phyloP scores from a whole-genome alignment of 2,329 filamentous ascomycete species.

The Monosporascus sp. region DNA sequence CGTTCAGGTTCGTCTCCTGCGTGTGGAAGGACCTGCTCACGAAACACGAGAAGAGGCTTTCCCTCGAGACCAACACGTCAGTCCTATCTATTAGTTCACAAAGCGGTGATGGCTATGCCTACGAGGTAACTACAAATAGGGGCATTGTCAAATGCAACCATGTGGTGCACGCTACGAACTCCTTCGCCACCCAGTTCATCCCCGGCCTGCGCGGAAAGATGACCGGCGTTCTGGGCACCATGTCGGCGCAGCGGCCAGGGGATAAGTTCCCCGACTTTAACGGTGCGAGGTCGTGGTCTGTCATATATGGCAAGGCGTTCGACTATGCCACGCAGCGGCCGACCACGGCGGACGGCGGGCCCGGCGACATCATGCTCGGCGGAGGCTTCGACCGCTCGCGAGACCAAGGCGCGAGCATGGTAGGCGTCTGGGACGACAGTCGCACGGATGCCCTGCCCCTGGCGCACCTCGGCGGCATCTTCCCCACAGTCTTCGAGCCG shows the following conservation, averaged over 20 bases:
- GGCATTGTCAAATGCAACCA: constrained; percentile 41
- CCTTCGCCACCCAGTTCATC: constrained; percentile 44
- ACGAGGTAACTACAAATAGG: constrained; percentile 37
- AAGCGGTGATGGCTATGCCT: constrained; percentile 22
- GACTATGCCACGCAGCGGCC: constrained; percentile 48
- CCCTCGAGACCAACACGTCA: constrained; percentile 8
- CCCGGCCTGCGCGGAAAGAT: constrained; percentile 41
- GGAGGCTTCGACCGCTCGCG: constrained; percentile 43
- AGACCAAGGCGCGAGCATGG: constrained; percentile 35
- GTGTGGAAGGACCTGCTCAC: constrained; percentile 37
- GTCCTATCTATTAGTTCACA: constrained; percentile 32
- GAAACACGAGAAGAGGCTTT: constrained; percentile 12
- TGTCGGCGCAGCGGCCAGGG: constrained; percentile 44
- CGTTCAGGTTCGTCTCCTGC: constrained; percentile 42
- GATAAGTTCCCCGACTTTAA: constrained; percentile 23
- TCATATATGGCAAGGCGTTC: constrained; percentile 40
- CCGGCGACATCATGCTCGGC: constrained; percentile 47
- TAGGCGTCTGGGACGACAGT: constrained; percentile 44
- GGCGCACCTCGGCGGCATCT: constrained; percentile 35
- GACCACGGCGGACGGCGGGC: constrained; percentile 12
- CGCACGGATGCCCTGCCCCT: constrained; percentile 31
- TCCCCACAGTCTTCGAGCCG: constrained; percentile 36
- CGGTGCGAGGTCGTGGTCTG: constrained; percentile 42
- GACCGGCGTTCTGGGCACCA: constrained; percentile 40
- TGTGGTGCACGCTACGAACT: constrained; percentile 55